phyloP scores from a whole-genome alignment of 208 protist genomes.

The Novymonas esmeraldas region DNA sequence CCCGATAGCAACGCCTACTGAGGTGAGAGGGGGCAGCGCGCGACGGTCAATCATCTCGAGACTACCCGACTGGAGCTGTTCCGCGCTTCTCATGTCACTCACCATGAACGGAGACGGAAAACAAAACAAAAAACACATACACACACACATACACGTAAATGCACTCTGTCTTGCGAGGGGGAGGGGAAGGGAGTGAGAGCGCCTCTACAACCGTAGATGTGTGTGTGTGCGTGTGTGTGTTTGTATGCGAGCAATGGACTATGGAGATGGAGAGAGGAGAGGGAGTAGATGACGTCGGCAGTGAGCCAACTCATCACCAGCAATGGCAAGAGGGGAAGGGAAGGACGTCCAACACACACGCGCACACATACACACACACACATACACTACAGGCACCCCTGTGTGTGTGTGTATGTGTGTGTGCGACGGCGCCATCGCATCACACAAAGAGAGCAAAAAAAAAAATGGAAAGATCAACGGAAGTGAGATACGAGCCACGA shows the following conservation, averaged over 20 bases:
- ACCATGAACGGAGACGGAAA: too few species aligned
- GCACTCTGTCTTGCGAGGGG: background rate
- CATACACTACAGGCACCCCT: too few species aligned
- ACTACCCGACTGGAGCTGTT: too few species aligned
- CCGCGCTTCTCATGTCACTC: too few species aligned
- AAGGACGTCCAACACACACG: too few species aligned
- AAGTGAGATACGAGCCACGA: background rate
- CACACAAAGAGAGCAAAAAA: background rate
- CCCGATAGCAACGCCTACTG: too few species aligned
- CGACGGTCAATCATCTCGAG: too few species aligned
- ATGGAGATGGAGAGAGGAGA: background rate
- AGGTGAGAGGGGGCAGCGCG: too few species aligned
- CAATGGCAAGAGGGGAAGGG: background rate
- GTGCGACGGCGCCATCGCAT: too few species aligned
- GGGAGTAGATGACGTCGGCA: background rate
- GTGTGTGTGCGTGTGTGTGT: constrained; percentile 5
- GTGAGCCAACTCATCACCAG: background rate
- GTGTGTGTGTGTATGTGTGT: too few species aligned
- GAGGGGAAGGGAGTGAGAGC: background rate
- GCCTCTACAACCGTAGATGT: background rate
- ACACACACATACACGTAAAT: background rate
- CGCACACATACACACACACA: too few species aligned
- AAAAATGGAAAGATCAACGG: background rate
- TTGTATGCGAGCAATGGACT: background rate
- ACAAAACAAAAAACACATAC: too few species aligned